Conservation (phyloP, 208 protist species). For the Acanthamoeba lenticulata region DNA sequence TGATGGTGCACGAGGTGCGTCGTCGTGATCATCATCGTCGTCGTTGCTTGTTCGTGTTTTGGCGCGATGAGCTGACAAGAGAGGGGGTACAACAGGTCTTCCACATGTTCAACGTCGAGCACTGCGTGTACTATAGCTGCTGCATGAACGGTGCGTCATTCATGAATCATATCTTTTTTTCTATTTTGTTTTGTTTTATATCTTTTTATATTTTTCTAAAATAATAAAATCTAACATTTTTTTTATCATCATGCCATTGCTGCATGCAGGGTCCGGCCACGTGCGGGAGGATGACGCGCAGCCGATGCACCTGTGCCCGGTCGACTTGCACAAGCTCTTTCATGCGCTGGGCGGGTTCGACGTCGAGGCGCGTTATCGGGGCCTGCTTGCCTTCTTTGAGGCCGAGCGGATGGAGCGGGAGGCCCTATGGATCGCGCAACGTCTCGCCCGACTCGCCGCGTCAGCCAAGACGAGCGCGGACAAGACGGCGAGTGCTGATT, state of each 20-base stretch:
- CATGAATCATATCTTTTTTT: too few relatives aligned
- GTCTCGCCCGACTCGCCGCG: not conserved
- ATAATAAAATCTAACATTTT: too few relatives aligned
- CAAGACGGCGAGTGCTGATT: not conserved
- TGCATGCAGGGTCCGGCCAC: constrained; percentile 30
- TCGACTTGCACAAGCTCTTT: constrained; percentile 40
- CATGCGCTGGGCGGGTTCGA: constrained; percentile 8
- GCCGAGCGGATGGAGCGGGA: not conserved
- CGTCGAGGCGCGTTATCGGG: not conserved
- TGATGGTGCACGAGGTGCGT: constrained; percentile 42
- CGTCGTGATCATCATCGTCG: not conserved
- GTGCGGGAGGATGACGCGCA: not conserved
- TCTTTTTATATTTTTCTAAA: too few relatives aligned
- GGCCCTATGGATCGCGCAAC: not conserved
- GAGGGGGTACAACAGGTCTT: not conserved
- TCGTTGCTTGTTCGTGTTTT: not conserved
- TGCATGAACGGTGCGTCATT: constrained; percentile 39
- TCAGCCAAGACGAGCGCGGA: not conserved
- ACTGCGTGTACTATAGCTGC: constrained; percentile 51
- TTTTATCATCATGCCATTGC: too few relatives aligned
- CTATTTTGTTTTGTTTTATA: too few relatives aligned
- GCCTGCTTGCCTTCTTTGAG: not conserved
- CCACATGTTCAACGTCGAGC: constrained; percentile 51
- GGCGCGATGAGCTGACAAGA: not conserved
- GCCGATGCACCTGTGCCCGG: constrained; percentile 12